These are phyloP conservation scores for Colletotrichum sansevieriae DNA, from an alignment of 2,329 filamentous ascomycete species.

Conservation along the genomic window DNA sequence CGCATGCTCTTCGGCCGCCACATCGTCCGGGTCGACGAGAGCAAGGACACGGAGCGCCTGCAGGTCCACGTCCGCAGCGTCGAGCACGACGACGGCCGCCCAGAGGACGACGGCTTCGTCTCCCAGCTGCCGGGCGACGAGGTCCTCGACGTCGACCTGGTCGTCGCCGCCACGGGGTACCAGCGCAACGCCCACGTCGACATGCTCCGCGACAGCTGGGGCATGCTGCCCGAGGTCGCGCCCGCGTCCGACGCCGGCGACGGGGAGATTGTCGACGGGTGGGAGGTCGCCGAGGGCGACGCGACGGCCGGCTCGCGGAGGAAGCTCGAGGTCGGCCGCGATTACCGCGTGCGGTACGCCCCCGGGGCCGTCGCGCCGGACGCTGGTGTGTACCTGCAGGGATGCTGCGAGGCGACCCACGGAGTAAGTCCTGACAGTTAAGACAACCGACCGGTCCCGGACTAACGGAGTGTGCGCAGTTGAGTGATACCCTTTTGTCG, in stretches of 20 bases:
- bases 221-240: conserved; percentile 69
- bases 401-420: conserved; percentile 92
- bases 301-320: conserved; percentile 45
- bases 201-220: conserved; percentile 76
- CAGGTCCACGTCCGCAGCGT: conserved; percentile 69
- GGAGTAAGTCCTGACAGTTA: conserved; percentile 73
- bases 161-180: conserved; percentile 93
- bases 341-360: conserved; percentile 83
- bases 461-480: conserved; percentile 53
- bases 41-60: conserved; percentile 61
- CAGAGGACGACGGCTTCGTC: conserved; percentile 56
- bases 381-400: conserved; percentile 91
- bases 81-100: conserved; percentile 46
- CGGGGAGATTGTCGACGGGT: conserved; percentile 51
- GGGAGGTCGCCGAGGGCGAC: conserved; percentile 49
- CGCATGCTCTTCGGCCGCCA: conserved; percentile 79
- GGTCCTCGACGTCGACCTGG: conserved; percentile 79
- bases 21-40: conserved; percentile 72
- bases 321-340: conserved; percentile 76
- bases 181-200: conserved; percentile 81
- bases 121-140: conserved; percentile 61
- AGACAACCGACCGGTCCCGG: not conserved
- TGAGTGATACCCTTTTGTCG: conserved; percentile 86
- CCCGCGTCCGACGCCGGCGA: conserved; percentile 24
- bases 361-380: conserved; percentile 75